Conservation (phyloP, 768 basidiomycete genomes). For the Lactarius vividus region DNA sequence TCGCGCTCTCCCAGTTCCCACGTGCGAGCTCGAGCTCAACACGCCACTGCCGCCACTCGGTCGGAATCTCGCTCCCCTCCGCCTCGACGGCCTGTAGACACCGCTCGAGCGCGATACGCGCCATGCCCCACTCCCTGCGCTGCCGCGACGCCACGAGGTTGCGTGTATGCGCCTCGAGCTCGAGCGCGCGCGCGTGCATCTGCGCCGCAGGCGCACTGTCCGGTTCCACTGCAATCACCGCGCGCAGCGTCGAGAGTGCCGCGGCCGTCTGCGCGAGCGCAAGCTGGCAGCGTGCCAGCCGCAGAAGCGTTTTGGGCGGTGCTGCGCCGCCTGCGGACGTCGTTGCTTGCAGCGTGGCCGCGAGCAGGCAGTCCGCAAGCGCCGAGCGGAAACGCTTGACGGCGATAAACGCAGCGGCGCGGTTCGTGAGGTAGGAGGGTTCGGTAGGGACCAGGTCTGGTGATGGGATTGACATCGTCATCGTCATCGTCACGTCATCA, state of each 20-base stretch:
- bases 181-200: slow-evolving; percentile 57
- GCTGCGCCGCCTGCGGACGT: slow-evolving; percentile 24
- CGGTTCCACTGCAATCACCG: slow-evolving; percentile 40
- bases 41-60: slow-evolving; percentile 78
- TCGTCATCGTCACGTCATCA: neutral
- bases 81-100: slow-evolving; percentile 69
- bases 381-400: slow-evolving; percentile 74
- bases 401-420: slow-evolving; percentile 83
- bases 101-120: slow-evolving; percentile 75
- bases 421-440: slow-evolving; percentile 78
- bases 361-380: slow-evolving; percentile 75
- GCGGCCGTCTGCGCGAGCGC: slow-evolving; percentile 69
- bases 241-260: slow-evolving; percentile 64
- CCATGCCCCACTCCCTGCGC: slow-evolving; percentile 72
- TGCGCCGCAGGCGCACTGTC: slow-evolving; percentile 33
- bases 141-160: slow-evolving; percentile 57
- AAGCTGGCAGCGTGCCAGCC: slow-evolving; percentile 81
- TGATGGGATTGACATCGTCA: neutral
- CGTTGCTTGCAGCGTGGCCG: slow-evolving; percentile 62
- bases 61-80: slow-evolving; percentile 72
- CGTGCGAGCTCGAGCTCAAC: slow-evolving; percentile 75
- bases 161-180: slow-evolving; percentile 62
- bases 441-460: slow-evolving; percentile 42
- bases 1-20: slow-evolving; percentile 72
- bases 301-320: slow-evolving; percentile 78